phyloP scores from a whole-genome alignment of 805 yeast genomes.

The Candida loeiensis region DNA sequence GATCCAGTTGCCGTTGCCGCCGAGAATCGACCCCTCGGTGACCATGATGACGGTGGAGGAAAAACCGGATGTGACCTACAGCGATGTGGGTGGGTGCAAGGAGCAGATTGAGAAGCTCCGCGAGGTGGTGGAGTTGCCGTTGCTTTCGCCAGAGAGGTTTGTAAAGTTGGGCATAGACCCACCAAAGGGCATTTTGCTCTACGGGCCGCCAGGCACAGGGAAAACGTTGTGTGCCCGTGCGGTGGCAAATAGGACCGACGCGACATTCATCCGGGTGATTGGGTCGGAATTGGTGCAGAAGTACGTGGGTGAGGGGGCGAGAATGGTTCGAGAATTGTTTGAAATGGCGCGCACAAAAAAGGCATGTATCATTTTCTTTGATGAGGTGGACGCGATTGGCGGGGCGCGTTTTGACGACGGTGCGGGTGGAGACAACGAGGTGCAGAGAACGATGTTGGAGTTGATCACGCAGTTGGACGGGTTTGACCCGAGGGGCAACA shows the following conservation, averaged over 20 bases:
- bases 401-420: constrained; percentile 99
- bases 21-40: constrained; percentile 94
- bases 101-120: constrained; percentile 95
- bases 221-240: constrained; percentile 98
- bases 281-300: constrained; percentile 98
- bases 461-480: constrained; percentile 97
- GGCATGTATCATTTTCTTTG: constrained; percentile 96
- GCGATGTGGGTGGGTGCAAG: constrained; percentile 98
- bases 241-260: constrained; percentile 98
- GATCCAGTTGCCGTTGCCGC: constrained; percentile 95
- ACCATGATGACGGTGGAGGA: constrained; percentile 99
- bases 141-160: constrained; percentile 93
- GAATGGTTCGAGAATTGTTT: constrained; percentile 97
- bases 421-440: constrained; percentile 99
- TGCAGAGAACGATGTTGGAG: constrained; percentile 98
- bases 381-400: constrained; percentile 98
- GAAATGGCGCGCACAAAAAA: constrained; percentile 99
- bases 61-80: constrained; percentile 97
- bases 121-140: constrained; percentile 93
- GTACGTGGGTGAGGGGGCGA: constrained; percentile 99
- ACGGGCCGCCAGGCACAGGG: constrained; percentile 99
- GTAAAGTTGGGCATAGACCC: constrained; percentile 98
- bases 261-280: constrained; percentile 95
- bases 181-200: constrained; percentile 93
- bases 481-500: constrained; percentile 97